Evolutionary conservation across 768 basidiomycete genomes (phyloP).

Genomic region (Suillus hirtellus): DNA sequence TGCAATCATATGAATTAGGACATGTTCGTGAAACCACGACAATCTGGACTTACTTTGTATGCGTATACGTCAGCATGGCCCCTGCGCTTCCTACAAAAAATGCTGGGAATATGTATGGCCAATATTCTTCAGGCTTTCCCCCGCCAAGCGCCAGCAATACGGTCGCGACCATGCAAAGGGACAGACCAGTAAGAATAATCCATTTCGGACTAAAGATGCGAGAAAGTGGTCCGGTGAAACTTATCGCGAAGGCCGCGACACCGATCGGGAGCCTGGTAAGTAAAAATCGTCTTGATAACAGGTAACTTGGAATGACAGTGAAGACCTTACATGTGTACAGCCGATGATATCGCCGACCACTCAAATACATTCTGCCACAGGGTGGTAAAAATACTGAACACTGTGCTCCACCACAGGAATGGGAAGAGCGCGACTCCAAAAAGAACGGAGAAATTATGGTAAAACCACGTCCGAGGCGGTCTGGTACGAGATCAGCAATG

Average conservation of each 20-base stretch:
- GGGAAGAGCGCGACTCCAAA: slow-evolving; percentile 39
- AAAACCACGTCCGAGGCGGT: slow-evolving; percentile 45
- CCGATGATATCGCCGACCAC: slow-evolving; percentile 42
- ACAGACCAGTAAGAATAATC: slow-evolving; percentile 45
- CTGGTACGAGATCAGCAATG: slow-evolving; percentile 20
- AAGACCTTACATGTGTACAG: slow-evolving; percentile 38
- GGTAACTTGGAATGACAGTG: slow-evolving; percentile 9
- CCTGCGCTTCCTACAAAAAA: slow-evolving; percentile 50
- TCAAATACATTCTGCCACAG: slow-evolving; percentile 43
- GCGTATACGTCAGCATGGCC: slow-evolving; percentile 44
- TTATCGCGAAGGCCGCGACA: slow-evolving; percentile 35
- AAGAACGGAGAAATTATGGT: slow-evolving; percentile 42
- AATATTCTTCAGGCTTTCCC: slow-evolving; percentile 43
- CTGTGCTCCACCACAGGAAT: slow-evolving; percentile 42
- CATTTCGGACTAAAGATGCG: slow-evolving; percentile 42
- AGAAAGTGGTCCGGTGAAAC: slow-evolving; percentile 42
- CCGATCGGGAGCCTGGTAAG: slow-evolving; percentile 43
- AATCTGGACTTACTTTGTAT: slow-evolving; percentile 43
- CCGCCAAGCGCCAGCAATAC: slow-evolving; percentile 44
- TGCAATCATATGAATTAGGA: slow-evolving; percentile 18
- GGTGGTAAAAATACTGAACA: slow-evolving; percentile 37
- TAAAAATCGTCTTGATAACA: not conserved
- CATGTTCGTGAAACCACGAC: not conserved
- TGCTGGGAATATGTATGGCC: slow-evolving; percentile 49
- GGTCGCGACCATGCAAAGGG: slow-evolving; percentile 39